Percentiles rank a stretch among this genome's conserved stretches.
Conservation (phyloP, 495 filamentous ascomycete genomes). For the Annulohypoxylon moriforme region DNA sequence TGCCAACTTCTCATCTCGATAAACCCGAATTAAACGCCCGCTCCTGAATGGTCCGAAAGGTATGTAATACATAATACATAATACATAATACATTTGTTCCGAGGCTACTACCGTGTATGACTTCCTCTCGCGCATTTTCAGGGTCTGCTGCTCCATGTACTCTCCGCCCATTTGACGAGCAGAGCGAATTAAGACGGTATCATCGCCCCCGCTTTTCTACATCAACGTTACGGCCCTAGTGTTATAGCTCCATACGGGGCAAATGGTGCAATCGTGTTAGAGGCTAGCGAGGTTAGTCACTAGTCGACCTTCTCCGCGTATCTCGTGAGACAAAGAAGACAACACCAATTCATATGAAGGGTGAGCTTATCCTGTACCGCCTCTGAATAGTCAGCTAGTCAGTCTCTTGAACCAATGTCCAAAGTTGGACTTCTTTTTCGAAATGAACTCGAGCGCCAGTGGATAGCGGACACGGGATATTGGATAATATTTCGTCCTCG, state of each 20-base stretch:
- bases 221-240: constrained; percentile 44
- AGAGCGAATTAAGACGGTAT: constrained; percentile 40
- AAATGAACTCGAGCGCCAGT: neutral
- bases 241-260: constrained; percentile 40
- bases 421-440: constrained; percentile 7
- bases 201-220: constrained; percentile 40
- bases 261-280: constrained; percentile 43
- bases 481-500: neutral
- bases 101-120: constrained; percentile 25
- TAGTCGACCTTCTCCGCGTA: constrained; percentile 20
- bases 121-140: constrained; percentile 13
- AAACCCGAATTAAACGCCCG: constrained; percentile 41
- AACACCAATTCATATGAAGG: constrained; percentile 5
- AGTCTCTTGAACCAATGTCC: neutral
- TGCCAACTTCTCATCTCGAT: constrained; percentile 27
- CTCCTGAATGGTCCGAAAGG: constrained; percentile 29
- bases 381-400: neutral
- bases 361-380: constrained; percentile 3
- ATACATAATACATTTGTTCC: constrained; percentile 26
- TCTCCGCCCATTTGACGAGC: constrained; percentile 13
- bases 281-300: constrained; percentile 25
- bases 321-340: constrained; percentile 8
- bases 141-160: constrained; percentile 15
- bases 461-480: neutral
- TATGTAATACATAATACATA: constrained; percentile 20